phyloP scores from a whole-genome alignment of 805 yeast genomes.

The Candida nitratophila region DNA sequence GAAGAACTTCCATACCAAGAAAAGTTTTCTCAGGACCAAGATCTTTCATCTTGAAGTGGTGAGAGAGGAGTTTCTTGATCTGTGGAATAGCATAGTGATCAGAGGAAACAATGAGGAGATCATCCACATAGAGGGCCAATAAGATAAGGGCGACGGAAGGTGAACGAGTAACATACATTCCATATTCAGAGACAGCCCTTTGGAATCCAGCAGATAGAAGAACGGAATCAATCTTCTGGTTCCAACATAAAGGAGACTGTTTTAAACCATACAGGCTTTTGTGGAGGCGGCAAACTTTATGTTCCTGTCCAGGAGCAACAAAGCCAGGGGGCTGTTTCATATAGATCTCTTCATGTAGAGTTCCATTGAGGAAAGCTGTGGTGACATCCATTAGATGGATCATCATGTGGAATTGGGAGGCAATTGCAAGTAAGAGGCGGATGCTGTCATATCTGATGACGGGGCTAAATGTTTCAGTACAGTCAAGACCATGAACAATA shows the following conservation, averaged over 20 bases:
- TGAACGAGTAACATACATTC: not conserved
- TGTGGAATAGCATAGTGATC: too few species aligned
- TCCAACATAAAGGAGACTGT: conserved; percentile 3
- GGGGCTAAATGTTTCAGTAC: conserved; percentile 4
- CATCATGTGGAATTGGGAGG: conserved; percentile 2
- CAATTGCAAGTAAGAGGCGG: conserved; percentile 2
- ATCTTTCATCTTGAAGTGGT: not conserved
- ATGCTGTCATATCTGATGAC: conserved; percentile 3
- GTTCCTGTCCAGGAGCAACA: not conserved
- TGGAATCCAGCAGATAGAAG: conserved; percentile 1
- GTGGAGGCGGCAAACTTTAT: not conserved
- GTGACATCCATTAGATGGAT: conserved; percentile 12
- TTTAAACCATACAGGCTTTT: conserved; percentile 1
- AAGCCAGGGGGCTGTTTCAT: conserved; percentile 2
- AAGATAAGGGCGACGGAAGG: too few species aligned
- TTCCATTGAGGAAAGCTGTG: conserved; percentile 9
- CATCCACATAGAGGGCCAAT: too few species aligned
- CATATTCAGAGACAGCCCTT: conserved; percentile 1
- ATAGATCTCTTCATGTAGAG: conserved; percentile 5
- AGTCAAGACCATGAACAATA: conserved; percentile 2
- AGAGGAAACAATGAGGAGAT: too few species aligned
- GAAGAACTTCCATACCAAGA: not conserved
- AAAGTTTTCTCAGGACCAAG: not conserved
- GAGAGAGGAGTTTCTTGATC: not conserved
- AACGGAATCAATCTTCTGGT: conserved; percentile 1